Base-by-base conservation (phyloP, 1,284 basidiomycete genomes). In the Naganishia sp. region DNA sequence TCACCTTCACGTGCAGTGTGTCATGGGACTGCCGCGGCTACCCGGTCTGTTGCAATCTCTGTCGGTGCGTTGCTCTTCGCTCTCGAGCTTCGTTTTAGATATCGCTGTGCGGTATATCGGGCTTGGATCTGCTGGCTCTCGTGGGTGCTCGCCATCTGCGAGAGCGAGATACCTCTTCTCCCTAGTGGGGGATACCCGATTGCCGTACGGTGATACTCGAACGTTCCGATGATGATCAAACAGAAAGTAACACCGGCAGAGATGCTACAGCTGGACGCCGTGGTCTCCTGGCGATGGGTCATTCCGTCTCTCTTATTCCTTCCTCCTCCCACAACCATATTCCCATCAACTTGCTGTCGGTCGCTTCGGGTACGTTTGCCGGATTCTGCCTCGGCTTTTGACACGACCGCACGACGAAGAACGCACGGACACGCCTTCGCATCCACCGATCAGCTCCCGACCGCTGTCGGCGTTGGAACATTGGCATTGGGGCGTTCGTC, bases 351-450 rank as follows among this genome's bases (percentile, higher is more conserved):
- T 57, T 46, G 55, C 23, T 15, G 23, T 46, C 13, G 23, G 1
- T 46, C n/a, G 15, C 25, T 57, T 42, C 55, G 43, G 23, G 21
- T 28, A 33, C 31, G 15, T 36, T 11, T 21, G 53, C 2, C 43
- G 15, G 23, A 18, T 55, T 44, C 23, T 18, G 31, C 44, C 42
- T 46, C 25, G 55, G 43, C 53, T 23, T n/a, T 31, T 18, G 16
- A 55, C 18, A 36, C 53, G 15, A 7, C 36, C 39, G 33, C 28
- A 21, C 28, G 7, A 45, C 42, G 45, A 42, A 23, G 64, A 57
- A 59, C 10, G 50, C 50, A 66, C 48, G 39, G 55, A 57, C 42
- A 66, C 50, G 54, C 36, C 36, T 39, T 9, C 48, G 45, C 64
- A 66, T 50, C 15, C 60, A 55, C 43, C 56, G n/a, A 18, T 45